phyloP scores from a whole-genome alignment of 176 grass and related monocot genomes.

The Zoysia pacifica region DNA sequence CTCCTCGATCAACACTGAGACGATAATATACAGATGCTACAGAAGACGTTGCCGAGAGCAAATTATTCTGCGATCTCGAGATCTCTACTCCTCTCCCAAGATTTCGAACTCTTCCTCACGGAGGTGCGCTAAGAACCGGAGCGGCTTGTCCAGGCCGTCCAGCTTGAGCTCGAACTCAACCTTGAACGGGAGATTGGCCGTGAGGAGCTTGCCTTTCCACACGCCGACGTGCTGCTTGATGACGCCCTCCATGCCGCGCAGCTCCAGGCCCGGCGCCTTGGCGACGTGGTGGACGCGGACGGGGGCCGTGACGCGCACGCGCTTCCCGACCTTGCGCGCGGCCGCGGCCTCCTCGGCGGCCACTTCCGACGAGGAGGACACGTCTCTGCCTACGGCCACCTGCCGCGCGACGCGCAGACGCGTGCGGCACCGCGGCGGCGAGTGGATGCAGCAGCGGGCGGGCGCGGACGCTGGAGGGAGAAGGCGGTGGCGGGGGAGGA shows the following conservation, averaged over 20 bases:
- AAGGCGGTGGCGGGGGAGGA: slow-evolving; percentile 27
- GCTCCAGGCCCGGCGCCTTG: slow-evolving; percentile 79
- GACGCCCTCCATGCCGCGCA: slow-evolving; percentile 75
- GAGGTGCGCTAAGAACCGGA: slow-evolving; percentile 87
- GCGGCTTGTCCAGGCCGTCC: slow-evolving; percentile 60
- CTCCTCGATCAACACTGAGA: slow-evolving; percentile 8
- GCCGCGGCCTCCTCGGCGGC: slow-evolving; percentile 61
- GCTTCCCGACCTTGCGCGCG: slow-evolving; percentile 66
- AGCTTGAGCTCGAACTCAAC: slow-evolving; percentile 70
- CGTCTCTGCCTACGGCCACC: slow-evolving; percentile 56
- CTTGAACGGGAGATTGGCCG: slow-evolving; percentile 75
- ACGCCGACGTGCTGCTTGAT: slow-evolving; percentile 80
- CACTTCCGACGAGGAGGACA: slow-evolving; percentile 35
- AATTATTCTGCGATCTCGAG: slow-evolving; percentile 33
- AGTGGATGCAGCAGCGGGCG: slow-evolving; percentile 16
- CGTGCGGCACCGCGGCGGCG: slow-evolving; percentile 20
- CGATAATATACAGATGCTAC: slow-evolving; percentile 44
- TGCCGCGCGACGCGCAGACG: slow-evolving; percentile 47
- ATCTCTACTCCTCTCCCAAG: slow-evolving; percentile 45
- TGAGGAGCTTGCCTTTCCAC: slow-evolving; percentile 85
- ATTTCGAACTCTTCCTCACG: slow-evolving; percentile 91
- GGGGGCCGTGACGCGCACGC: slow-evolving; percentile 70
- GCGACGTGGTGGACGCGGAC: slow-evolving; percentile 73
- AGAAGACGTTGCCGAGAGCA: background rate
- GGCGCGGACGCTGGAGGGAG: slow-evolving; percentile 15